These are phyloP conservation scores for Ogataea nakhonphanomensis DNA, from an alignment of 805 yeast species.

Conservation along the genomic window DNA sequence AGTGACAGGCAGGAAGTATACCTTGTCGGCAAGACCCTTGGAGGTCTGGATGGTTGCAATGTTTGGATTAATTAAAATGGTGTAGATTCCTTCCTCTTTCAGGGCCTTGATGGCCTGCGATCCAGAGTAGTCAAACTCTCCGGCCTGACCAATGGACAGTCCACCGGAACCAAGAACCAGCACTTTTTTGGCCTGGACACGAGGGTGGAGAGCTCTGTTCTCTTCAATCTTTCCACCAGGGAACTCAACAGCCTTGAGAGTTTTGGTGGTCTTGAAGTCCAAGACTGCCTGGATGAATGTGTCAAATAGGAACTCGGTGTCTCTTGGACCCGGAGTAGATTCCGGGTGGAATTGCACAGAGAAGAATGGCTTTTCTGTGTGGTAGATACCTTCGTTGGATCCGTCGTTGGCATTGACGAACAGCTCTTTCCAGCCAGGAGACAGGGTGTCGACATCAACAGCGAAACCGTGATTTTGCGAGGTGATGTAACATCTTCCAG, in stretches of 20 bases:
- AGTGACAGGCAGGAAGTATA: conserved; percentile 95
- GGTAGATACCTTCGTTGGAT: conserved; percentile 97
- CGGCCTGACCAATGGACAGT: conserved; percentile 97
- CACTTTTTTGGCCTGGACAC: conserved; percentile 82
- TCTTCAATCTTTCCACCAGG: conserved; percentile 85
- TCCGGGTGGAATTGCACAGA: conserved; percentile 99
- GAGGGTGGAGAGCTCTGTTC: conserved; percentile 72
- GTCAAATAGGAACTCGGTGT: conserved; percentile 95
- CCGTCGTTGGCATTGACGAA: conserved; percentile 96
- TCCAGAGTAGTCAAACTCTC: conserved; percentile 98
- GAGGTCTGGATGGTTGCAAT: conserved; percentile 99
- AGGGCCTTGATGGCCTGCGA: conserved; percentile 98
- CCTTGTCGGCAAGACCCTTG: conserved; percentile 96
- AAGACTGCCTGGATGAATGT: conserved; percentile 81
- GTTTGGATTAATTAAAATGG: conserved; percentile 93
- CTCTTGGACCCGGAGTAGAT: conserved; percentile 99
- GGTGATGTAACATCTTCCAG: conserved; percentile 97
- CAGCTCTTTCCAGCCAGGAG: conserved; percentile 85
- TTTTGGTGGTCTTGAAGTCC: conserved; percentile 54
- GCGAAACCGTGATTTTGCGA: conserved; percentile 99
- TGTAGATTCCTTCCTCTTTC: conserved; percentile 96
- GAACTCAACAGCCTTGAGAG: conserved; percentile 71
- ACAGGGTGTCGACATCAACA: conserved; percentile 76
- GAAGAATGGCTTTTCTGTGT: conserved; percentile 81
- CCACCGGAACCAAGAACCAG: conserved; percentile 97